Evolutionary conservation across 2,329 filamentous ascomycete species (phyloP).

Genomic region (Orbilia blumenaviensis): DNA sequence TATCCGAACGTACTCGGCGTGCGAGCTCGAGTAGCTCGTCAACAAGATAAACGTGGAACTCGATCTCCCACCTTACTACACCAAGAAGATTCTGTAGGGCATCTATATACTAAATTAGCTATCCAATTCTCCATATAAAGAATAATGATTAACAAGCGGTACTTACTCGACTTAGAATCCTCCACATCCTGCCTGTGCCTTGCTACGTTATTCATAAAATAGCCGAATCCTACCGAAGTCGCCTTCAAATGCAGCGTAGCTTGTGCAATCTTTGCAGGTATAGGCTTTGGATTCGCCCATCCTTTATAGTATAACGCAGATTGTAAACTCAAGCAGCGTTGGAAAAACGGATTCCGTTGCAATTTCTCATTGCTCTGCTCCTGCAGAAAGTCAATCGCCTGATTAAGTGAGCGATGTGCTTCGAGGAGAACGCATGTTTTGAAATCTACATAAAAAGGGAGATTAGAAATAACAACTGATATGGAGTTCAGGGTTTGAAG

Average conservation of each 20-base stretch:
- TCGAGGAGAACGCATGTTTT: conserved; percentile 71
- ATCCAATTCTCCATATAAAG: neutral
- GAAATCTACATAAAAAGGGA: conserved; percentile 55
- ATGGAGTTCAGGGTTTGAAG: neutral
- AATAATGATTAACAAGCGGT: neutral
- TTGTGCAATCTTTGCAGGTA: conserved; percentile 57
- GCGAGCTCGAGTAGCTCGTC: conserved; percentile 58
- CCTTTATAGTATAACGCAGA: conserved; percentile 78
- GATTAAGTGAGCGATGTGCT: conserved; percentile 74
- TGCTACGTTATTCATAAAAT: conserved; percentile 57
- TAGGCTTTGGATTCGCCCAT: conserved; percentile 60
- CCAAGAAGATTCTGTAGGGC: conserved; percentile 57
- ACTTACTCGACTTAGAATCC: conserved; percentile 50
- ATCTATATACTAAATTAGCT: conserved; percentile 26
- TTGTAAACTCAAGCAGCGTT: conserved; percentile 80
- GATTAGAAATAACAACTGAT: conserved; percentile 12
- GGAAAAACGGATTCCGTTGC: conserved; percentile 76
- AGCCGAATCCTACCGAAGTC: conserved; percentile 57
- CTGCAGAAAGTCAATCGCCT: conserved; percentile 82
- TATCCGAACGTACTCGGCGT: conserved; percentile 54
- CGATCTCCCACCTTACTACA: conserved; percentile 57
- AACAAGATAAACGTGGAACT: conserved; percentile 57
- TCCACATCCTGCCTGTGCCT: conserved; percentile 45
- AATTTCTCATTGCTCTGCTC: conserved; percentile 77
- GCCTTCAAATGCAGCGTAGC: conserved; percentile 57